phyloP scores from a whole-genome alignment of 495 filamentous ascomycete genomes.

The Tuber melanosporum region DNA sequence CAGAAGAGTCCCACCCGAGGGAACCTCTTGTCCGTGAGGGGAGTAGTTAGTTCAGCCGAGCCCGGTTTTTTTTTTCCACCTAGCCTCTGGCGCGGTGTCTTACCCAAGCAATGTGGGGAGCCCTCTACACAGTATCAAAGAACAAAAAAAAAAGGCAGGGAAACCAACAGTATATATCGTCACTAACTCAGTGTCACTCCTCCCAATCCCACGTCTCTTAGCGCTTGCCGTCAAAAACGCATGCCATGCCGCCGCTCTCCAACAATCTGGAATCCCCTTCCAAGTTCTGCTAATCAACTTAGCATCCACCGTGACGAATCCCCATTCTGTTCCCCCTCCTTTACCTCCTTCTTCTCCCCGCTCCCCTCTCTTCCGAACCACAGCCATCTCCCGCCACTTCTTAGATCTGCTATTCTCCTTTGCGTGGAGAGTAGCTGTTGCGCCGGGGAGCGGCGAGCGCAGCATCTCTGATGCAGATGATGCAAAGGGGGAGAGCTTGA shows the following conservation, averaged over 20 bases:
- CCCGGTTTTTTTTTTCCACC: neutral
- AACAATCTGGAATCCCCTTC: constrained; percentile 97
- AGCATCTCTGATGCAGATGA: constrained; percentile 41
- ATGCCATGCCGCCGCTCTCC: constrained; percentile 90
- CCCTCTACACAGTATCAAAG: neutral
- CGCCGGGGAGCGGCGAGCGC: constrained; percentile 30
- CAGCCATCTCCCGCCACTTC: constrained; percentile 97
- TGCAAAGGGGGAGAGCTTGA: constrained; percentile 29
- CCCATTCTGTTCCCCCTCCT: constrained; percentile 81
- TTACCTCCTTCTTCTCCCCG: constrained; percentile 40
- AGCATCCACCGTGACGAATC: constrained; percentile 74
- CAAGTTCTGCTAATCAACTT: constrained; percentile 88
- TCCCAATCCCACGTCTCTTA: constrained; percentile 51
- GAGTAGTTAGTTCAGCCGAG: neutral
- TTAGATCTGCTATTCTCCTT: constrained; percentile 81
- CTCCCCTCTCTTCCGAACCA: constrained; percentile 48
- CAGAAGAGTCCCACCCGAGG: neutral
- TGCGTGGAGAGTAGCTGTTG: constrained; percentile 51
- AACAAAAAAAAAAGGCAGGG: constrained; percentile 8
- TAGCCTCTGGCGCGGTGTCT: neutral
- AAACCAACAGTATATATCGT: constrained; percentile 43
- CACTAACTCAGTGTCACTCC: constrained; percentile 66
- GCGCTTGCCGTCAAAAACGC: constrained; percentile 83
- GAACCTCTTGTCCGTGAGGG: neutral
- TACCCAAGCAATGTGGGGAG: neutral